Percentiles rank a stretch among this genome's conserved stretches.
Evolutionary conservation across 352 stramenopile genomes (phyloP).

Genomic region (Thalassiosira exigua): DNA sequence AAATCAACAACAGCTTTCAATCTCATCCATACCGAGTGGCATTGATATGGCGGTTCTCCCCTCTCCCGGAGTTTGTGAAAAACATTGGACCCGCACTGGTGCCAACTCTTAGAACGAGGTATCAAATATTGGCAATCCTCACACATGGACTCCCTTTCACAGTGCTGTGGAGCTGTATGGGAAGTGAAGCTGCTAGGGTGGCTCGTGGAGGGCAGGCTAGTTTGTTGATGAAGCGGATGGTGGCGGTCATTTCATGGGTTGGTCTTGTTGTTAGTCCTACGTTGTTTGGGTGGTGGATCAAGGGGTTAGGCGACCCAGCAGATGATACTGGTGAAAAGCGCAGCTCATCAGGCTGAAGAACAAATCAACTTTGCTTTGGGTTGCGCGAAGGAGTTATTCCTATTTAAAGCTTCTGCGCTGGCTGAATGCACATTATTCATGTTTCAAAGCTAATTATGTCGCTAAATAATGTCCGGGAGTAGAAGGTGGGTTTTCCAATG

Average conservation of each 20-base stretch:
- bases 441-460: too few species aligned
- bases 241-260: constrained; percentile 35
- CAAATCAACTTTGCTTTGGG: constrained; percentile 13
- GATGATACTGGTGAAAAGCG: neutral
- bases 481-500: too few species aligned
- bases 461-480: too few species aligned
- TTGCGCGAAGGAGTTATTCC: too few species aligned
- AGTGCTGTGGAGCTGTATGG: constrained; percentile 73
- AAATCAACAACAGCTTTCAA: constrained; percentile 61
- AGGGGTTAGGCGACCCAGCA: constrained; percentile 21
- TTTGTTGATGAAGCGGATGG: constrained; percentile 43
- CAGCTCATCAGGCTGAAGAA: neutral
- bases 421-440: too few species aligned
- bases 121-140: constrained; percentile 63
- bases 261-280: constrained; percentile 48
- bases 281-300: constrained; percentile 53
- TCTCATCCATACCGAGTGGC: constrained; percentile 53
- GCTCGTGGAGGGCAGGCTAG: constrained; percentile 43
- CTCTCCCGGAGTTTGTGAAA: constrained; percentile 80
- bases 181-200: constrained; percentile 63
- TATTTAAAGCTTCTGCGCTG: too few species aligned
- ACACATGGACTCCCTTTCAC: constrained; percentile 76
- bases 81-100: constrained; percentile 73
- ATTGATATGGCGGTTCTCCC: constrained; percentile 70
- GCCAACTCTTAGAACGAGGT: constrained; percentile 53